Base-by-base conservation (phyloP, 2,329 filamentous ascomycete genomes). In the Thielaviopsis ethacetica region DNA sequence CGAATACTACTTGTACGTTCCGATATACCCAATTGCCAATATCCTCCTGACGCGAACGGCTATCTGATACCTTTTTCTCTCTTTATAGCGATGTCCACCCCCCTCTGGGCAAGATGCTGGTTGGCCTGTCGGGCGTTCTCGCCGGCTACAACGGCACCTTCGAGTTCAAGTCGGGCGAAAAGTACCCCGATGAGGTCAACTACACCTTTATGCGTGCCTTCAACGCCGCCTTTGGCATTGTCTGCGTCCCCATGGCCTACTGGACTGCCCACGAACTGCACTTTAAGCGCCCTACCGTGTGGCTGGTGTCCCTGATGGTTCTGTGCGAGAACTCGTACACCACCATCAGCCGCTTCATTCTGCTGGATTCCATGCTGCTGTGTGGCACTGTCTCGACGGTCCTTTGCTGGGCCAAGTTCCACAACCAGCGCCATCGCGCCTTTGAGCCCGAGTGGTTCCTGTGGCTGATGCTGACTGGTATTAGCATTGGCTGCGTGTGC, bases 291-390 rank as follows among this genome's bases (percentile, higher is more conserved):
- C 85, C 89, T 50, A 86, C 91, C 55, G 88, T 96, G 65, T 98
- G 93, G 93, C 79, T 98, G 60, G 84, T 97, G 61, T 93, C 91
- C 21, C 76, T 97, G 66, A 96, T 96, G 88, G 91, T 98, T 52
- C 82, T 98, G 50, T 98, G 90, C 76, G 93, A 98, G 72, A 98
- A 98, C 77, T 97, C 93, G 56, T 98, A 97, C 75, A 95, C 93
- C 54, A 97, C 94, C 34, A 98, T 98, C 72, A 96, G 91, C 73
- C 84, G 93, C 62, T 98, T 98, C 70, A 97, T 98, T 67, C 84
- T 98, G 24, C 83, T 98, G 66, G 93, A 98, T 72, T 97, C 93
- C 0, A 98, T 98, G 93, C 81, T 98, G 56, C 81, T 98, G 47
- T 97, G 91, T 75, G 96, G 95, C 69, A 98, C 94, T n/a, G 93